phyloP scores from a whole-genome alignment of 768 basidiomycete genomes.

The Antrodiella citrinella region DNA sequence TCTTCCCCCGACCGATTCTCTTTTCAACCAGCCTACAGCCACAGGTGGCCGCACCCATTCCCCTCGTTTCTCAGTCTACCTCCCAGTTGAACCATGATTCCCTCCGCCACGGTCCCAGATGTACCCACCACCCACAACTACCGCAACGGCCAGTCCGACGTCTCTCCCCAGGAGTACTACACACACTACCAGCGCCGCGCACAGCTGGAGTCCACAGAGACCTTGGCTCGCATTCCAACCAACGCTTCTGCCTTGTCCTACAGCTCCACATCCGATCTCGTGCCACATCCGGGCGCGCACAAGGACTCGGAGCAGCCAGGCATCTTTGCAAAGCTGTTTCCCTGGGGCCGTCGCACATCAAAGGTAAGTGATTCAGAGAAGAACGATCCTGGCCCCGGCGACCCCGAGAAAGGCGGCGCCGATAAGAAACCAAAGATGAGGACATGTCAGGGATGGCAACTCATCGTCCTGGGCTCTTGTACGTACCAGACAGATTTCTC shows the following conservation, averaged over 20 bases:
- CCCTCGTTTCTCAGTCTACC: background rate
- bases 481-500: slow-evolving; percentile 20
- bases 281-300: slow-evolving; percentile 7
- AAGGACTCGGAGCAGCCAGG: background rate
- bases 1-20: background rate
- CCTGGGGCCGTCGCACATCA: slow-evolving; percentile 7
- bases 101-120: background rate
- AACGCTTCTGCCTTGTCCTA: background rate
- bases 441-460: slow-evolving; percentile 42
- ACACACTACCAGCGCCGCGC: background rate
- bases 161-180: background rate
- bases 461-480: slow-evolving; percentile 53
- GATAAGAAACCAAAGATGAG: slow-evolving; percentile 6
- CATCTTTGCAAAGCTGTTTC: slow-evolving; percentile 4
- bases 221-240: background rate
- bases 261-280: slow-evolving; percentile 16
- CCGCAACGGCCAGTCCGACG: background rate
- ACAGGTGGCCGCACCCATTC: background rate
- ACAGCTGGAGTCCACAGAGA: background rate
- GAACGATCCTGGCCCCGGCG: background rate
- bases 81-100: background rate
- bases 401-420: slow-evolving; percentile 6
- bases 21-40: background rate
- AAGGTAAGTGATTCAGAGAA: slow-evolving; percentile 10
- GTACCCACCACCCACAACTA: background rate